phyloP scores from a whole-genome alignment of 2,329 filamentous ascomycete species.

The Fusarium sp. region DNA sequence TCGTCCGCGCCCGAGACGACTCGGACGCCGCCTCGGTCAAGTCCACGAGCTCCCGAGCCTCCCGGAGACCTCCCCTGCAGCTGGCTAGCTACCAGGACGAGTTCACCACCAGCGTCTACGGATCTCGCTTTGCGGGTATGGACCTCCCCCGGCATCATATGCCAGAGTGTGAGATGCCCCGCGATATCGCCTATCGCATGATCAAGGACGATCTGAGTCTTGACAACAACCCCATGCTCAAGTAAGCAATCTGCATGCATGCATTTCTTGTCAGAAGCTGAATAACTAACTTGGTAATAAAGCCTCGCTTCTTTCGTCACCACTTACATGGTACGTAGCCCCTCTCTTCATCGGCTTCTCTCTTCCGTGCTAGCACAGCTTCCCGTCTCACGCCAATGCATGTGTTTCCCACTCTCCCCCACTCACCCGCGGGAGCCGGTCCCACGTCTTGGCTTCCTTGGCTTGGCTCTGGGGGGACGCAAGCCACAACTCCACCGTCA shows the following conservation, averaged over 20 bases:
- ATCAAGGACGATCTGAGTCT: conserved; percentile 94
- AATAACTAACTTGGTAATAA: conserved; percentile 11
- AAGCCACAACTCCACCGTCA: conserved; percentile 8
- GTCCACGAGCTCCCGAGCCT: conserved; percentile 39
- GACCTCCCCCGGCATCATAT: conserved; percentile 86
- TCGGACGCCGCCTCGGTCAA: conserved; percentile 44
- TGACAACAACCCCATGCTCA: conserved; percentile 89
- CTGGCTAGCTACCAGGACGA: conserved; percentile 62
- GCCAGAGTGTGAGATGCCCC: conserved; percentile 89
- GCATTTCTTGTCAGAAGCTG: neutral
- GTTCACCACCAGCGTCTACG: conserved; percentile 84
- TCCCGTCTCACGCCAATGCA: conserved; percentile 23
- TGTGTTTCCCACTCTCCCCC: neutral
- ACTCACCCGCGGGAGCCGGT: conserved; percentile 8
- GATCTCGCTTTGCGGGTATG: conserved; percentile 79
- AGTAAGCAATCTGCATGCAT: conserved; percentile 56
- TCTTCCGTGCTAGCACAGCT: neutral
- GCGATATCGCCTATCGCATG: conserved; percentile 92
- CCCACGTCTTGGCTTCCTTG: conserved; percentile 24
- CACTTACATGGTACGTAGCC: conserved; percentile 81
- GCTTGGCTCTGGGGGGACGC: conserved; percentile 22
- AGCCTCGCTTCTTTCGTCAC: conserved; percentile 93
- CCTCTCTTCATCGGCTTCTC: neutral
- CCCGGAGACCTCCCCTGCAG: conserved; percentile 51
- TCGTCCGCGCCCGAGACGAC: conserved; percentile 51